Evolutionary conservation across 2,329 filamentous ascomycete species (phyloP).

Genomic region (Gnomoniopsis sp.): DNA sequence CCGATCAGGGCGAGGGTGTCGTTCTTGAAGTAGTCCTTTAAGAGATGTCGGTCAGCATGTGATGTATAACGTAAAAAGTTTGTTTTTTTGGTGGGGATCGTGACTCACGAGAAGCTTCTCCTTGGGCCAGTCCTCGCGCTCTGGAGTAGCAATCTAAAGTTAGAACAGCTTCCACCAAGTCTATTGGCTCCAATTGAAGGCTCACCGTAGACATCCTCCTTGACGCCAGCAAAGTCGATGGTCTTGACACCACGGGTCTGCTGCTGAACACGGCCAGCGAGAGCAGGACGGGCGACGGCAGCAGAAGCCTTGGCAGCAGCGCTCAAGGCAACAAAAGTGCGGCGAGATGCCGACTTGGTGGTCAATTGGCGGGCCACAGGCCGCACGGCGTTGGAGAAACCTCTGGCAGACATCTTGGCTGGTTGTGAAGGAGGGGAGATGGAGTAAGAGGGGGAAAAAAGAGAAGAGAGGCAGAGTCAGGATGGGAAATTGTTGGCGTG

Average conservation of each 20-base stretch:
- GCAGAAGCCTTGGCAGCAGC: slow-evolving; percentile 49
- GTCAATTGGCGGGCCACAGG: slow-evolving; percentile 62
- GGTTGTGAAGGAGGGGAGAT: slow-evolving; percentile 27
- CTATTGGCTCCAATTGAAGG: slow-evolving; percentile 10
- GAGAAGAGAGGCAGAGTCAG: background rate
- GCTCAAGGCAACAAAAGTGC: slow-evolving; percentile 56
- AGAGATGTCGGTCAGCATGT: slow-evolving; percentile 8
- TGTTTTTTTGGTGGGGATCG: slow-evolving; percentile 10
- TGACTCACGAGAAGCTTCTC: slow-evolving; percentile 91
- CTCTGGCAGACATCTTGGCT: slow-evolving; percentile 71
- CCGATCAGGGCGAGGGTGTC: slow-evolving; percentile 98
- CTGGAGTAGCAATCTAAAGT: slow-evolving; percentile 42
- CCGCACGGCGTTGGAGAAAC: slow-evolving; percentile 66
- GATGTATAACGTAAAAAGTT: slow-evolving; percentile 20
- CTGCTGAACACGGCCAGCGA: slow-evolving; percentile 45
- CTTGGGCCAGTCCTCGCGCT: slow-evolving; percentile 96
- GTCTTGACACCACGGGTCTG: slow-evolving; percentile 92
- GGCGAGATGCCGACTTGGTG: slow-evolving; percentile 54
- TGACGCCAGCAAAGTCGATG: slow-evolving; percentile 94
- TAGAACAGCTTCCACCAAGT: slow-evolving; percentile 8
- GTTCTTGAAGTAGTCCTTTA: slow-evolving; percentile 98
- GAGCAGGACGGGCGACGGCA: slow-evolving; percentile 47
- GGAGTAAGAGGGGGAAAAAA: slow-evolving; percentile 24
- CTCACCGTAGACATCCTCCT: slow-evolving; percentile 91
- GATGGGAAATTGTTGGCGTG: background rate